Percentiles rank a stretch among this genome's conserved stretches.
Conservation (phyloP, 2,329 filamentous ascomycete genomes). For the Penicillium digitatum region DNA sequence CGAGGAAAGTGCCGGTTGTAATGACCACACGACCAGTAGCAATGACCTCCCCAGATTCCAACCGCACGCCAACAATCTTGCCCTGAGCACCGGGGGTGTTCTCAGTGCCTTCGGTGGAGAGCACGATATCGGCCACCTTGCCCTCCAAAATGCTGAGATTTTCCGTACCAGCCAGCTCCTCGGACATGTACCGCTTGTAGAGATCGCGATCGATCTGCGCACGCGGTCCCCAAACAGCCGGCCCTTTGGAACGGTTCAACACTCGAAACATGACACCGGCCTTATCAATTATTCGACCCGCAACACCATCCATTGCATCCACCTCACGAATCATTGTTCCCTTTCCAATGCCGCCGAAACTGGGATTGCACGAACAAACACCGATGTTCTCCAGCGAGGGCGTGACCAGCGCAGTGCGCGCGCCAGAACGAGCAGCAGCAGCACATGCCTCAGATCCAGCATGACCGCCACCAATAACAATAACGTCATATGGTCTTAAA, state of each 20-base stretch:
- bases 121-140: slow-evolving; percentile 87
- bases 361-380: slow-evolving; percentile 94
- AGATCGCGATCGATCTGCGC: slow-evolving; percentile 91
- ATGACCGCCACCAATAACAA: slow-evolving; percentile 94
- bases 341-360: slow-evolving; percentile 97
- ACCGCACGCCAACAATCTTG: slow-evolving; percentile 75
- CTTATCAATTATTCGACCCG: slow-evolving; percentile 85
- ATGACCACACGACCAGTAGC: slow-evolving; percentile 80
- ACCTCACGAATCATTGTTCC: slow-evolving; percentile 94
- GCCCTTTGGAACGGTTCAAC: slow-evolving; percentile 83
- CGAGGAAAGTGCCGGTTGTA: slow-evolving; percentile 91
- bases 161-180: slow-evolving; percentile 73
- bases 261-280: slow-evolving; percentile 91
- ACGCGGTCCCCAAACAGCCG: slow-evolving; percentile 93
- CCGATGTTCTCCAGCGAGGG: slow-evolving; percentile 85
- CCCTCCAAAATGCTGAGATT: slow-evolving; percentile 78
- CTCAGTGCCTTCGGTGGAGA: slow-evolving; percentile 54
- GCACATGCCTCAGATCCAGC: slow-evolving; percentile 91
- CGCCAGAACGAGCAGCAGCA: slow-evolving; percentile 82
- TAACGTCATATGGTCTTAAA: slow-evolving; percentile 73
- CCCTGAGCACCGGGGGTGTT: slow-evolving; percentile 54
- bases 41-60: slow-evolving; percentile 84
- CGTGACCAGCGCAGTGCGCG: slow-evolving; percentile 83
- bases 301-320: slow-evolving; percentile 87
- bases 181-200: slow-evolving; percentile 86